Conservation (phyloP, 495 filamentous ascomycete species). For the Aspergillus cristatus region DNA sequence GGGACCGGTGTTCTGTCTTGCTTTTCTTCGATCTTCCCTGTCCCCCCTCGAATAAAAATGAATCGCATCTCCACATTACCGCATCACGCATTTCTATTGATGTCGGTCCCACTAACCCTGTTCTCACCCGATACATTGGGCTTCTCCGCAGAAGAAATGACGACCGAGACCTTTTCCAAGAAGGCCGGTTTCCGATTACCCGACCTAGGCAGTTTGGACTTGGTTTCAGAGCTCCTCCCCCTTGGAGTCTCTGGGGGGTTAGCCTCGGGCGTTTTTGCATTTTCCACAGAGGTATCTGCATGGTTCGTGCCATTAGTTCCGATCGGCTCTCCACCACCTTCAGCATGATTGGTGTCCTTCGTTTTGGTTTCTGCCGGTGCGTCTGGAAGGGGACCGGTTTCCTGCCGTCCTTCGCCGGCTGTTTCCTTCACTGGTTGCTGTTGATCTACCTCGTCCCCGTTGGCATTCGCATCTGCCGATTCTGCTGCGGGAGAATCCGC, state of each 20-base stretch:
- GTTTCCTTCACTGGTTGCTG: constrained; percentile 9
- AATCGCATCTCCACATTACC: too few species aligned
- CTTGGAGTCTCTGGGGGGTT: constrained; percentile 10
- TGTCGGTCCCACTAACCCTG: too few species aligned
- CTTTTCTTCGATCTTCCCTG: too few species aligned
- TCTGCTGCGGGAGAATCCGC: constrained; percentile 24
- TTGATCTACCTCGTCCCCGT: constrained; percentile 24
- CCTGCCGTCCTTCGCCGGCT: constrained; percentile 2
- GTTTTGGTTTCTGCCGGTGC: constrained; percentile 3
- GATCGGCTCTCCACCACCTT: background rate
- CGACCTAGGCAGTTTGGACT: constrained; percentile 15
- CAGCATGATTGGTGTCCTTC: background rate
- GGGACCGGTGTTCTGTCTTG: too few species aligned
- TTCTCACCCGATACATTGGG: too few species aligned
- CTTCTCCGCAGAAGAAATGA: constrained; percentile 26
- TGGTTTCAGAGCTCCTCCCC: constrained; percentile 8
- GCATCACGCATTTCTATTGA: too few species aligned
- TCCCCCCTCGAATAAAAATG: too few species aligned
- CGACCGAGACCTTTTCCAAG: constrained; percentile 31
- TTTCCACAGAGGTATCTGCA: constrained; percentile 3
- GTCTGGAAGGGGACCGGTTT: background rate
- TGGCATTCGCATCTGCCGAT: constrained; percentile 11
- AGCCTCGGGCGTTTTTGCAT: constrained; percentile 9
- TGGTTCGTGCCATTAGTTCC: constrained; percentile 6
- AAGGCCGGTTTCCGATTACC: constrained; percentile 29